phyloP scores from a whole-genome alignment of 495 filamentous ascomycete genomes.

The Massariosphaeria phaeospora region DNA sequence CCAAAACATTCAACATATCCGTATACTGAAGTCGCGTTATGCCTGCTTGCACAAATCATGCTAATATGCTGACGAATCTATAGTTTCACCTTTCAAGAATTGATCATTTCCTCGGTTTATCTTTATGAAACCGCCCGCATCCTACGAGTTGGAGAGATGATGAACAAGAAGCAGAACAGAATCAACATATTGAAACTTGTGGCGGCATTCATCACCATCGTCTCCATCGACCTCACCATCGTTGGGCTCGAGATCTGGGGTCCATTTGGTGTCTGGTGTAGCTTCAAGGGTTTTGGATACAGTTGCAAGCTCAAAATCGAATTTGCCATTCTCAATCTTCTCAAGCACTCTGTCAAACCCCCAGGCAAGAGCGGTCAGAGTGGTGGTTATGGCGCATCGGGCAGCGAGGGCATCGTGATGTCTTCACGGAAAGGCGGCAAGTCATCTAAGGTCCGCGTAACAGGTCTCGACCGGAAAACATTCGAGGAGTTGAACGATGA shows the following conservation, averaged over 20 bases:
- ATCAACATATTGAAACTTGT: constrained; percentile 12
- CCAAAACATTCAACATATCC: no score
- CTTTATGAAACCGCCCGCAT: constrained; percentile 7
- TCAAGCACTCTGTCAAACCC: constrained; percentile 12
- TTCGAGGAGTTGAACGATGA: neutral
- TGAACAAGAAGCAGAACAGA: constrained; percentile 11
- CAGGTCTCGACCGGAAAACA: neutral
- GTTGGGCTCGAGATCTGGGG: constrained; percentile 6
- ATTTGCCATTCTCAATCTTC: constrained; percentile 26
- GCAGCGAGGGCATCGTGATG: neutral
- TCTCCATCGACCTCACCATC: constrained; percentile 18
- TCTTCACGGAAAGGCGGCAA: neutral
- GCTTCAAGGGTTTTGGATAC: constrained; percentile 25
- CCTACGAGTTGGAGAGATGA: constrained; percentile 5
- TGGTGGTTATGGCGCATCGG: no score
- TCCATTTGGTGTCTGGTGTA: constrained; percentile 6
- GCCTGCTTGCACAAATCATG: no score
- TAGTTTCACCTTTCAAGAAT: constrained; percentile 12
- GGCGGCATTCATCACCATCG: constrained; percentile 28
- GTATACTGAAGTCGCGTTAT: no score
- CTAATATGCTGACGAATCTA: no score
- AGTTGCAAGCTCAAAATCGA: constrained; percentile 28
- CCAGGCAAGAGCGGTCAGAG: neutral
- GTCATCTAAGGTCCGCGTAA: neutral
- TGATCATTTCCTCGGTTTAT: constrained; percentile 17